phyloP scores from a whole-genome alignment of 352 stramenopile genomes.

The Phytophthora constricta region DNA sequence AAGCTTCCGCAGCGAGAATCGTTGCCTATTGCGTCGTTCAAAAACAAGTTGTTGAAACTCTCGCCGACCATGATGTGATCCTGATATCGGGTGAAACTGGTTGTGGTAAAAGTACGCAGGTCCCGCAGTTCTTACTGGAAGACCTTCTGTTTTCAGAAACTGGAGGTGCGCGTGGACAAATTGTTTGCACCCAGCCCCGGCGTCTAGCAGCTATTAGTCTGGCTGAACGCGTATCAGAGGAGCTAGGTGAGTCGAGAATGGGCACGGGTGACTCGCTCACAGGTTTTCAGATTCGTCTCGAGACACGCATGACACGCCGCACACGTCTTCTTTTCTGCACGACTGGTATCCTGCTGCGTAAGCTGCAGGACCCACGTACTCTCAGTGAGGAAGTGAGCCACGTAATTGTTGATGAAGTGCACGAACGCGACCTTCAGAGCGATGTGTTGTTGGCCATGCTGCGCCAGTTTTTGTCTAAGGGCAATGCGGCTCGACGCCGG shows the following conservation, averaged over 20 bases:
- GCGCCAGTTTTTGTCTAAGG: conserved; percentile 73
- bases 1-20: conserved; percentile 53
- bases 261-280: conserved; percentile 66
- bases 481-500: conserved; percentile 40
- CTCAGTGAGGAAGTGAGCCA: conserved; percentile 92
- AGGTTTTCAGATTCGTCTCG: conserved; percentile 95
- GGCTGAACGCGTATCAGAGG: conserved; percentile 92
- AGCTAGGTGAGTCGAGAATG: conserved; percentile 87
- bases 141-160: conserved; percentile 73
- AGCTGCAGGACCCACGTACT: conserved; percentile 85
- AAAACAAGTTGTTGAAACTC: conserved; percentile 80
- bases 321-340: conserved; percentile 96
- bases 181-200: conserved; percentile 97
- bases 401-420: conserved; percentile 98
- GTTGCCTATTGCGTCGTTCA: conserved; percentile 85
- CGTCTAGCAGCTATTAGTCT: conserved; percentile 96
- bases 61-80: conserved; percentile 90
- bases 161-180: conserved; percentile 85
- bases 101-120: conserved; percentile 96
- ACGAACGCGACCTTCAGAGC: conserved; percentile 95
- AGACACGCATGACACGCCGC: conserved; percentile 82
- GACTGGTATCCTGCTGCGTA: conserved; percentile 94
- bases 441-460: conserved; percentile 94
- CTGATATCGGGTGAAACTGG: conserved; percentile 96
- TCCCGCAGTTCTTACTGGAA: conserved; percentile 97